Conservation (phyloP, 768 basidiomycete genomes). For the Strobilomyces confusus region DNA sequence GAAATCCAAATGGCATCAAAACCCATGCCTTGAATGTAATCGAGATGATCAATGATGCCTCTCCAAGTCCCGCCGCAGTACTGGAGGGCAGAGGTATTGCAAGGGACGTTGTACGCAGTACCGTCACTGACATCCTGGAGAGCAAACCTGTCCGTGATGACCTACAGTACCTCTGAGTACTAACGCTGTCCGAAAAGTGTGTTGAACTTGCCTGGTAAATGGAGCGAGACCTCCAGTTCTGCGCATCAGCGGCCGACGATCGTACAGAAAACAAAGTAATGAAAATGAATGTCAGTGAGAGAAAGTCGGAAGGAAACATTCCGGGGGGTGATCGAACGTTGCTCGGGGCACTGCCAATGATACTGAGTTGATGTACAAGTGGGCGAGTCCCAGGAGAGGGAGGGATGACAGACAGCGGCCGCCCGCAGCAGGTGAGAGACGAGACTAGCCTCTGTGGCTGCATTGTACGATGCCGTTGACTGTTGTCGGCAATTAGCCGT, state of each 20-base stretch:
- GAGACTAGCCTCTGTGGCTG: conserved; percentile 4
- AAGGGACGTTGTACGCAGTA: conserved; percentile 32
- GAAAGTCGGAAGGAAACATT: conserved; percentile 12
- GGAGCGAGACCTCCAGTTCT: conserved; percentile 48
- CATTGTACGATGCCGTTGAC: conserved; percentile 24
- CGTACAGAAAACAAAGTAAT: conserved; percentile 1
- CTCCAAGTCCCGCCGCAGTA: conserved; percentile 60
- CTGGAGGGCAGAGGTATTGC: conserved; percentile 43
- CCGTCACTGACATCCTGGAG: conserved; percentile 35
- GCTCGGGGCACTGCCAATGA: conserved; percentile 1
- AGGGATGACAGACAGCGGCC: conserved; percentile 2
- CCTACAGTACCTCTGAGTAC: conserved; percentile 20
- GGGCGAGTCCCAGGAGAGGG: neutral
- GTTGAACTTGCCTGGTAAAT: conserved; percentile 46
- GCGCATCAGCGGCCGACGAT: conserved; percentile 36
- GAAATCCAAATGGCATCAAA: conserved; percentile 61
- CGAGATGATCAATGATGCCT: conserved; percentile 49
- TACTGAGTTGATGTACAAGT: neutral
- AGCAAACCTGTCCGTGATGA: conserved; percentile 62
- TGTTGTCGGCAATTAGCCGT: conserved; percentile 20
- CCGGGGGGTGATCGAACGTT: neutral
- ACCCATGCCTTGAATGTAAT: conserved; percentile 62
- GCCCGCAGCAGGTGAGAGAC: neutral
- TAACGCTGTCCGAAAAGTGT: neutral
- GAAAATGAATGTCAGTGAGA: conserved; percentile 8